These are phyloP conservation scores for Tulasnella calospora DNA, from an alignment of 768 basidiomycete genomes.

Conservation along the genomic window DNA sequence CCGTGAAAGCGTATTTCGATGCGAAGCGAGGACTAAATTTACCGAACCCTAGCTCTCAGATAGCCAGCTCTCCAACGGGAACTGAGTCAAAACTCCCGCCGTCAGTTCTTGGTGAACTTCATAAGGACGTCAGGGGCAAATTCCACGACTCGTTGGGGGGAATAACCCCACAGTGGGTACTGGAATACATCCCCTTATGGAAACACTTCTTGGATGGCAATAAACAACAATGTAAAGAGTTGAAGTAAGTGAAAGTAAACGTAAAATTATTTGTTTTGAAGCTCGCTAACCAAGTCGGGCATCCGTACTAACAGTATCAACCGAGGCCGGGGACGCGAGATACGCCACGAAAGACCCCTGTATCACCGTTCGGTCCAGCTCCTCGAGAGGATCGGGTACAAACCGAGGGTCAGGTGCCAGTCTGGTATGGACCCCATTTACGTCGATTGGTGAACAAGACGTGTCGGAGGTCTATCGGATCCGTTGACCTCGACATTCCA, in stretches of 20 bases:
- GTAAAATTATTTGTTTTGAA: not conserved
- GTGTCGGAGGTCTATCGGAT: no score
- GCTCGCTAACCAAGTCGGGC: not conserved
- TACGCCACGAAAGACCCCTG: not conserved
- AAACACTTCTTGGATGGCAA: not conserved
- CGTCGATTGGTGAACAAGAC: no score
- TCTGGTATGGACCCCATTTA: no score
- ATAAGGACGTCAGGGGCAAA: not conserved
- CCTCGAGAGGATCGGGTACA: not conserved
- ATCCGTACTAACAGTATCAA: not conserved
- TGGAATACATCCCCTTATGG: not conserved
- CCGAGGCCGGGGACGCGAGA: not conserved
- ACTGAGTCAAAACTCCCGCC: not conserved
- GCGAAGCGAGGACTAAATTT: not conserved
- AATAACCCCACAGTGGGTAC: not conserved
- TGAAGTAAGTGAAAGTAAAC: not conserved
- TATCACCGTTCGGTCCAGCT: not conserved
- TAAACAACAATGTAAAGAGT: not conserved
- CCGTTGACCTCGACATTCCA: no score
- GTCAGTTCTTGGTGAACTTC: not conserved
- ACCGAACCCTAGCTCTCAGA: not conserved
- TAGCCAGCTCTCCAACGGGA: not conserved
- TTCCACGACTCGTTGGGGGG: not conserved
- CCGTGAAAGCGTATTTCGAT: not conserved
- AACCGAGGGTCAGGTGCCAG: no score